Evolutionary conservation across 1,139 yeast species (phyloP).

Genomic region (Candida frijolesensis): DNA sequence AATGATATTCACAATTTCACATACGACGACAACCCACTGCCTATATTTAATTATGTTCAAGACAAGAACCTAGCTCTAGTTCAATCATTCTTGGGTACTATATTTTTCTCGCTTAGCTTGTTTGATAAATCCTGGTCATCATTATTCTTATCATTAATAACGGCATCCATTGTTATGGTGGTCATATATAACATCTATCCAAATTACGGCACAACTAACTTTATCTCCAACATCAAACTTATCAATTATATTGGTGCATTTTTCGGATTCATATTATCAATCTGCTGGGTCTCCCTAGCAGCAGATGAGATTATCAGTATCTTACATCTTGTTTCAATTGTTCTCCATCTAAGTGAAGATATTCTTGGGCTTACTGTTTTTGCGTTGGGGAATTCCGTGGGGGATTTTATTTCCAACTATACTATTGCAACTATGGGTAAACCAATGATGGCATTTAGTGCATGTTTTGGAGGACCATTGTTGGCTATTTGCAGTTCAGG

Average conservation of each 20-base stretch:
- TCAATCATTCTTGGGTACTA: conserved; percentile 23
- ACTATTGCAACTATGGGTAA: conserved; percentile 85
- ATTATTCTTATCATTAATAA: conserved; percentile 15
- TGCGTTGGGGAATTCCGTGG: conserved; percentile 91
- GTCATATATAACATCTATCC: conserved; percentile 13
- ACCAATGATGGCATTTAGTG: conserved; percentile 91
- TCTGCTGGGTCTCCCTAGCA: conserved; percentile 72
- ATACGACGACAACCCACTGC: neutral
- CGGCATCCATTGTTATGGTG: conserved; percentile 13
- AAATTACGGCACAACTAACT: neutral
- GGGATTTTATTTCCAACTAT: conserved; percentile 83
- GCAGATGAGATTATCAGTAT: conserved; percentile 78
- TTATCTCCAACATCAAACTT: conserved; percentile 11
- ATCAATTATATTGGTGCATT: conserved; percentile 41
- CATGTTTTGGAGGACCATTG: conserved; percentile 93
- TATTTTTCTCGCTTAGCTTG: conserved; percentile 18
- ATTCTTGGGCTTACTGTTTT: conserved; percentile 82
- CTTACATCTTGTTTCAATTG: conserved; percentile 62
- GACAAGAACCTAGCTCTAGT: conserved; percentile 19
- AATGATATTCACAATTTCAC: conserved; percentile 5
- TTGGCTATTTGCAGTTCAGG: conserved; percentile 50
- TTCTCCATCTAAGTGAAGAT: conserved; percentile 71
- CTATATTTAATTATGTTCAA: conserved; percentile 16
- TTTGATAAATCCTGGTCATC: conserved; percentile 1
- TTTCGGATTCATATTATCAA: conserved; percentile 67